Evolutionary conservation across 371 early-diverging fungal genomes (phyloP).

Genomic region (Batrachochytrium dendrobatidis): DNA sequence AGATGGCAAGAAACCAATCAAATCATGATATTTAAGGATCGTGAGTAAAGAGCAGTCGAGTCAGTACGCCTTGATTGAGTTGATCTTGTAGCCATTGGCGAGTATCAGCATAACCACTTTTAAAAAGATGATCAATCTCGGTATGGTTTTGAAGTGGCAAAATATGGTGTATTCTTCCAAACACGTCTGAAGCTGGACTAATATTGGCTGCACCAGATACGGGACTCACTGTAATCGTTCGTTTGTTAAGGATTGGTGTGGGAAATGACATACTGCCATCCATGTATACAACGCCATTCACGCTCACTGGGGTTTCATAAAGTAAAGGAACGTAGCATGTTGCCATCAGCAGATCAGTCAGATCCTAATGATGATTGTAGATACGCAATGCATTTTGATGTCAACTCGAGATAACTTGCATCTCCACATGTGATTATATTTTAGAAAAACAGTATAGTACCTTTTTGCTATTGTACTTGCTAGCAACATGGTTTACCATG

Average conservation of each 20-base stretch:
- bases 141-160: not conserved
- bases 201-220: not conserved
- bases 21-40: no score
- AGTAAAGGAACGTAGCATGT: not conserved
- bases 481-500: constrained; percentile 1
- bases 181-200: not conserved
- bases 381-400: no score
- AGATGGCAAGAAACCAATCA: no score
- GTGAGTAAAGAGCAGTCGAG: not conserved
- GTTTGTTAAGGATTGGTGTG: not conserved
- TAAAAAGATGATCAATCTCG: not conserved
- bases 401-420: not conserved
- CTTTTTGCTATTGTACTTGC: not conserved
- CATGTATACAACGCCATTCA: not conserved
- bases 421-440: not conserved
- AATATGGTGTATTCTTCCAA: not conserved
- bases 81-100: not conserved
- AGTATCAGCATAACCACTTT: not conserved
- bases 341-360: not conserved
- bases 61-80: not conserved
- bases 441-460: not conserved
- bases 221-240: not conserved
- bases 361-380: not conserved
- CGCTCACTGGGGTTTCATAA: not conserved
- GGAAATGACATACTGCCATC: not conserved